phyloP scores from a whole-genome alignment of 441 rosid species.

The Populus hybrid region DNA sequence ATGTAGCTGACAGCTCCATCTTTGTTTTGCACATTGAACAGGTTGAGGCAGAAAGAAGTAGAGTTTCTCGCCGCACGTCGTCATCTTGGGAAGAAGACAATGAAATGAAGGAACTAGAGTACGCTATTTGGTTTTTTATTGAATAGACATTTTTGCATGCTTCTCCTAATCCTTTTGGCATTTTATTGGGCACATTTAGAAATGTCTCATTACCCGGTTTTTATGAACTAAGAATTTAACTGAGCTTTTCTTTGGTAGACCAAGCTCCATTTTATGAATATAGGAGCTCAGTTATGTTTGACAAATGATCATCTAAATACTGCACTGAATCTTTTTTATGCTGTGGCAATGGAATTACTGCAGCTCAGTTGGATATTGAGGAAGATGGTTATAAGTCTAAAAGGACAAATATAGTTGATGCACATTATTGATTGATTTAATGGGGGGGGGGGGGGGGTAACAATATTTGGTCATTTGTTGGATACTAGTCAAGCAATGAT shows the following conservation, averaged over 20 bases:
- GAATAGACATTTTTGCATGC: background rate
- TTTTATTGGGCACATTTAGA: conserved; percentile 2
- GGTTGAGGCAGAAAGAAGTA: conserved; percentile 90
- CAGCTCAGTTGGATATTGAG: background rate
- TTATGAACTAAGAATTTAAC: background rate
- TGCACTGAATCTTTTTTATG: background rate
- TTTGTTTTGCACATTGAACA: conserved; percentile 31
- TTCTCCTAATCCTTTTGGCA: conserved; percentile 18
- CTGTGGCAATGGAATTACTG: background rate
- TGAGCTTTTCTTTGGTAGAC: background rate
- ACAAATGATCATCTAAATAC: background rate
- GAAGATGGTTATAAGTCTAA: background rate
- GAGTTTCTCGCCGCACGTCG: conserved; percentile 68
- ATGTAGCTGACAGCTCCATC: conserved; percentile 5
- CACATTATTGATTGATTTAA: background rate
- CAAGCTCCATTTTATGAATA: background rate
- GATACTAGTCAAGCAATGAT: background rate
- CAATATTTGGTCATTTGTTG: background rate
- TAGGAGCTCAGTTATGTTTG: background rate
- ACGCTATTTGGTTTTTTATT: conserved; percentile 30
- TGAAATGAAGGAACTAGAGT: conserved; percentile 95
- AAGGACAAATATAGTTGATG: background rate
- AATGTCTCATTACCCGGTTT: background rate
- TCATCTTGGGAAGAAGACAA: conserved; percentile 93
- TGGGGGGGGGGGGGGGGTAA: background rate